Percentiles rank a stretch among this genome's conserved stretches.
These are phyloP conservation scores for Saturnispora diversa DNA, from an alignment of 805 yeast genomes.

Conservation along the genomic window DNA sequence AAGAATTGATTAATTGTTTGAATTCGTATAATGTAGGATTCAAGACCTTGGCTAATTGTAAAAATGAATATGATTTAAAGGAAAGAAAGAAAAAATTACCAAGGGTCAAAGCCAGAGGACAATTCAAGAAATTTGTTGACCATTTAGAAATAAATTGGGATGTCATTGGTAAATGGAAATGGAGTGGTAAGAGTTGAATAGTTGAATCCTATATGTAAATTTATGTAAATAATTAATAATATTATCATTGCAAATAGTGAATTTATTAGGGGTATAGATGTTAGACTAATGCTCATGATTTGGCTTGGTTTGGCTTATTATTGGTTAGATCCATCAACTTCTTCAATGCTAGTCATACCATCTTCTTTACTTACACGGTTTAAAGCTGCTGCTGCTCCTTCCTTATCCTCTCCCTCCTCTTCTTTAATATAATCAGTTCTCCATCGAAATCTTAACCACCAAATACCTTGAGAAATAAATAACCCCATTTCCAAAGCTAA, in stretches of 20 bases:
- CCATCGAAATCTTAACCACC: slow-evolving; percentile 46
- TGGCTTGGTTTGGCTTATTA: background rate
- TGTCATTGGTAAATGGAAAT: slow-evolving; percentile 27
- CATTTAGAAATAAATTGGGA: slow-evolving; percentile 25
- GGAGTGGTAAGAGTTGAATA: slow-evolving; percentile 23
- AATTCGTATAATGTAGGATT: slow-evolving; percentile 18
- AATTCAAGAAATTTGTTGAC: slow-evolving; percentile 20
- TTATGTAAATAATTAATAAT: no score
- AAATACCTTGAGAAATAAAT: slow-evolving; percentile 57
- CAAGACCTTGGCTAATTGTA: slow-evolving; percentile 12
- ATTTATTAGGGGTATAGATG: no score
- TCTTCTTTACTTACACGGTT: no score
- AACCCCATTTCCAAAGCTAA: slow-evolving; percentile 74
- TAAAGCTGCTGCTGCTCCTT: no score
- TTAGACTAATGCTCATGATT: background rate
- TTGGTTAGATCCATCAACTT: no score
- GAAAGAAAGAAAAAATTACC: slow-evolving; percentile 13
- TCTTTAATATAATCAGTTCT: slow-evolving; percentile 1
- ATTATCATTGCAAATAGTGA: no score
- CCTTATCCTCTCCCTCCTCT: background rate
- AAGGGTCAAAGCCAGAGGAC: slow-evolving; percentile 14
- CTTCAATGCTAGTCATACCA: no score
- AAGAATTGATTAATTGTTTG: slow-evolving; percentile 19
- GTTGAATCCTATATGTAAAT: no score
- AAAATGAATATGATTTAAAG: slow-evolving; percentile 23